Evolutionary conservation across 352 stramenopile genomes (phyloP).

Genomic region (Phytophthora vignae): DNA sequence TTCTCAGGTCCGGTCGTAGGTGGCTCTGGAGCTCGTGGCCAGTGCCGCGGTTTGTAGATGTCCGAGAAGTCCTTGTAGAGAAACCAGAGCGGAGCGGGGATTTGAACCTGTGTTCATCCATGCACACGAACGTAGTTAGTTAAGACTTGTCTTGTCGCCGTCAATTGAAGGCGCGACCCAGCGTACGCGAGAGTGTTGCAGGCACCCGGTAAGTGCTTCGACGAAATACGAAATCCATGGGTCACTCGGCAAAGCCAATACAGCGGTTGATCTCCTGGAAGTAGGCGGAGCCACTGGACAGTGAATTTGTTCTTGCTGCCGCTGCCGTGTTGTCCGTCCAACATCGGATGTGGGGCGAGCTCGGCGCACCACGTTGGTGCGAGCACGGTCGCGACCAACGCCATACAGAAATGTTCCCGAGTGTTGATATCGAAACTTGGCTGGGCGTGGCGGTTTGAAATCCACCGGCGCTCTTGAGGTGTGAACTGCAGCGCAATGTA

Average conservation of each 20-base stretch:
- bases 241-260: not conserved
- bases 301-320: not conserved
- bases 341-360: not conserved
- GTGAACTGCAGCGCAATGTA: no score
- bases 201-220: not conserved
- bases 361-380: no score
- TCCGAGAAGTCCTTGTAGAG: no score
- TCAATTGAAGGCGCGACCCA: not conserved
- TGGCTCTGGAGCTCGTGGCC: no score
- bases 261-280: not conserved
- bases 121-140: not conserved
- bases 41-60: no score
- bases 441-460: no score
- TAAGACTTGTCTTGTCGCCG: not conserved
- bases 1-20: no score
- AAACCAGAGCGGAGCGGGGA: no score
- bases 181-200: not conserved
- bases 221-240: not conserved
- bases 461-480: no score
- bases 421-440: not conserved
- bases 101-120: no score
- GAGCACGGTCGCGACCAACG: not conserved
- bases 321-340: not conserved
- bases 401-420: not conserved
- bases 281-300: not conserved